A percentile compares a stretch with the other conserved stretches of the same genome.
These are phyloP conservation scores for Cryomyces antarcticus DNA, from an alignment of 495 filamentous ascomycete genomes.

Conservation along the genomic window DNA sequence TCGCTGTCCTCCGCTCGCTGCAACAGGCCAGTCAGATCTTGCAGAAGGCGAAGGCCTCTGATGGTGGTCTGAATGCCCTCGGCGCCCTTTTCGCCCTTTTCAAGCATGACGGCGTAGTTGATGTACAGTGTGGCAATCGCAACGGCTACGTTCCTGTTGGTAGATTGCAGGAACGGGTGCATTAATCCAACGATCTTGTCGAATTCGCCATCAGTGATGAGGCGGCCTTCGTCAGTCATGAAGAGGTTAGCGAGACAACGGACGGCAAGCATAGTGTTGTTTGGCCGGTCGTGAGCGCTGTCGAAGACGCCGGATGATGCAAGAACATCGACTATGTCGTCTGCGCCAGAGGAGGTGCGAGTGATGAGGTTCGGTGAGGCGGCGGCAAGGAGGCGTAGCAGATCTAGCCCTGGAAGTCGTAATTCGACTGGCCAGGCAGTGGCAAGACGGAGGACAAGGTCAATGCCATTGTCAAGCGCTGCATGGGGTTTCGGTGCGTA, in stretches of 20 bases:
- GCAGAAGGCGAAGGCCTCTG: conserved; percentile 36
- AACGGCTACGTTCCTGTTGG: conserved; percentile 64
- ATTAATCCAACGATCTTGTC: conserved; percentile 21
- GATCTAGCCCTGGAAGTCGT: conserved; percentile 66
- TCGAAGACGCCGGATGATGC: conserved; percentile 33
- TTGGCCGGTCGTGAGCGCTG: conserved; percentile 19
- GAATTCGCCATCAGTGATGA: conserved; percentile 36
- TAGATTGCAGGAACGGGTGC: conserved; percentile 24
- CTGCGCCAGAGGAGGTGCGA: conserved; percentile 18
- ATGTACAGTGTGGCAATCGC: conserved; percentile 67
- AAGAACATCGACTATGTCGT: conserved; percentile 33
- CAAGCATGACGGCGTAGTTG: conserved; percentile 49
- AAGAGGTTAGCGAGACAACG: conserved; percentile 81
- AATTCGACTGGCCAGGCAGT: conserved; percentile 59
- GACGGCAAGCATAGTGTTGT: conserved; percentile 70
- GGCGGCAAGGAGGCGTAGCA: conserved; percentile 59
- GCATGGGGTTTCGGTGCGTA: neutral
- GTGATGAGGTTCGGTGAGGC: conserved; percentile 39
- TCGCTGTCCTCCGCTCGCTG: conserved; percentile 52
- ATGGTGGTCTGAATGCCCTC: conserved; percentile 14
- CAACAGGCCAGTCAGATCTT: conserved; percentile 41
- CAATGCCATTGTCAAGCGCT: neutral
- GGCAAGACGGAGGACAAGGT: conserved; percentile 31
- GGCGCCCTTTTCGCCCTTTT: conserved; percentile 19
- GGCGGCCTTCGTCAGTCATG: conserved; percentile 46